A percentile compares a stretch with the other conserved stretches of the same genome.
phyloP scores from a whole-genome alignment of 2,329 filamentous ascomycete genomes.

The Colletotrichum sp. region DNA sequence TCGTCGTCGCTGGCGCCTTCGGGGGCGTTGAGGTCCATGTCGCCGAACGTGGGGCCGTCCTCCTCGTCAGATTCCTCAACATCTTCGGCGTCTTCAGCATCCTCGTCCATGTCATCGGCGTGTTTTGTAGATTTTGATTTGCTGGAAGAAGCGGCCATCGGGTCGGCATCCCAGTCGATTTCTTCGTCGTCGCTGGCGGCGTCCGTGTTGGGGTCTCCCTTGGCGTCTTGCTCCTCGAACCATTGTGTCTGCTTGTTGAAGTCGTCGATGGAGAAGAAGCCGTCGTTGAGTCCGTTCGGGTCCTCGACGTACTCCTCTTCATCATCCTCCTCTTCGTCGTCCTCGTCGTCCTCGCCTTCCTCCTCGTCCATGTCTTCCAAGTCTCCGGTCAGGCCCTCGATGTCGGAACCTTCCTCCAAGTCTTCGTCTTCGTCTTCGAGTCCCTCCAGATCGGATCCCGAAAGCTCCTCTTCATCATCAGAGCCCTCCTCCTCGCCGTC shows the following conservation, averaged over 20 bases:
- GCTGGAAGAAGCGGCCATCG: constrained; percentile 51
- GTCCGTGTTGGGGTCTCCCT: constrained; percentile 77
- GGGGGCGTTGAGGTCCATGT: constrained; percentile 75
- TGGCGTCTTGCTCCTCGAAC: constrained; percentile 84
- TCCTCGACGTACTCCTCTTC: constrained; percentile 67
- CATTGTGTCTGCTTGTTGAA: constrained; percentile 95
- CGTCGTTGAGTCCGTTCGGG: constrained; percentile 88
- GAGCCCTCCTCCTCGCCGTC: constrained; percentile 26
- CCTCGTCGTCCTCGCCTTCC: constrained; percentile 38
- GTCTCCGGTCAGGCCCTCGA: constrained; percentile 28
- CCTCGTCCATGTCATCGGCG: constrained; percentile 31
- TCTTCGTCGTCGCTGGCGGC: constrained; percentile 77
- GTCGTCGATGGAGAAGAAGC: constrained; percentile 96
- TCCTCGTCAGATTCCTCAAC: constrained; percentile 65
- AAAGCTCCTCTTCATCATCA: constrained; percentile 34
- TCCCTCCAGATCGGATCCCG: constrained; percentile 20
- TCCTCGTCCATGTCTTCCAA: constrained; percentile 33
- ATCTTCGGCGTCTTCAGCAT: constrained; percentile 22
- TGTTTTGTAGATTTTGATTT: constrained; percentile 31
- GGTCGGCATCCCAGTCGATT: constrained; percentile 86
- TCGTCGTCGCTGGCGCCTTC: constrained; percentile 74
- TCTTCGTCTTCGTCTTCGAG: constrained; percentile 28
- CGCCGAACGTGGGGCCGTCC: constrained; percentile 81
- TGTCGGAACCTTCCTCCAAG: constrained; percentile 32
- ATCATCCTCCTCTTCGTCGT: constrained; percentile 42